Conservation (phyloP, 1,139 yeast species). For the Candida sanyaensis region DNA sequence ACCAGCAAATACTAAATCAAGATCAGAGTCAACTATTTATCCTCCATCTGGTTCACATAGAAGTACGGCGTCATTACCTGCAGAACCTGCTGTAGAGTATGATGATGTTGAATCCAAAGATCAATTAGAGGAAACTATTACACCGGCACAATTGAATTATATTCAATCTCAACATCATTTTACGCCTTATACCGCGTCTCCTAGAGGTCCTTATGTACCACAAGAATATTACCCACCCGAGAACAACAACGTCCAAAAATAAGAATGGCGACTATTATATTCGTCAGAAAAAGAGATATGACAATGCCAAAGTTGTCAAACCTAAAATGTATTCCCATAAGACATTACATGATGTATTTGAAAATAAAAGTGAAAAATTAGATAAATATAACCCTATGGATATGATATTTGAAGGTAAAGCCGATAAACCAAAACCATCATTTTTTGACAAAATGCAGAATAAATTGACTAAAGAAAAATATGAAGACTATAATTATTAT, state of each 20-base stretch:
- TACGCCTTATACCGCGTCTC: slow-evolving; percentile 12
- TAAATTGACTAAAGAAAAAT: slow-evolving; percentile 34
- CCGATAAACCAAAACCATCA: slow-evolving; percentile 24
- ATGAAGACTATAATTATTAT: slow-evolving; percentile 40
- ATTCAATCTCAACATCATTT: slow-evolving; percentile 19
- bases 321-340: slow-evolving; percentile 44
- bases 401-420: slow-evolving; percentile 38
- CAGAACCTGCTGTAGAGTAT: slow-evolving; percentile 4
- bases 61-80: slow-evolving; percentile 1
- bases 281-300: slow-evolving; percentile 36
- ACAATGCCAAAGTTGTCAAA: slow-evolving; percentile 32
- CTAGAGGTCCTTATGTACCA: slow-evolving; percentile 8
- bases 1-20: slow-evolving; percentile 7
- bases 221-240: slow-evolving; percentile 5
- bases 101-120: slow-evolving; percentile 29
- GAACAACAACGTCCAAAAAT: slow-evolving; percentile 6
- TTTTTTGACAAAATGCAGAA: slow-evolving; percentile 30
- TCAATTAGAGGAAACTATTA: slow-evolving; percentile 30
- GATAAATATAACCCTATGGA: slow-evolving; percentile 45
- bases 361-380: slow-evolving; percentile 30
- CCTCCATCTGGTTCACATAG: slow-evolving; percentile 2
- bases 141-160: slow-evolving; percentile 39
- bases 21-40: slow-evolving; percentile 5
- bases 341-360: slow-evolving; percentile 43
- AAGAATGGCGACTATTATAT: slow-evolving; percentile 36